Evolutionary conservation across 2,329 filamentous ascomycete species (phyloP).

Genomic region (Macrophomina tecta): DNA sequence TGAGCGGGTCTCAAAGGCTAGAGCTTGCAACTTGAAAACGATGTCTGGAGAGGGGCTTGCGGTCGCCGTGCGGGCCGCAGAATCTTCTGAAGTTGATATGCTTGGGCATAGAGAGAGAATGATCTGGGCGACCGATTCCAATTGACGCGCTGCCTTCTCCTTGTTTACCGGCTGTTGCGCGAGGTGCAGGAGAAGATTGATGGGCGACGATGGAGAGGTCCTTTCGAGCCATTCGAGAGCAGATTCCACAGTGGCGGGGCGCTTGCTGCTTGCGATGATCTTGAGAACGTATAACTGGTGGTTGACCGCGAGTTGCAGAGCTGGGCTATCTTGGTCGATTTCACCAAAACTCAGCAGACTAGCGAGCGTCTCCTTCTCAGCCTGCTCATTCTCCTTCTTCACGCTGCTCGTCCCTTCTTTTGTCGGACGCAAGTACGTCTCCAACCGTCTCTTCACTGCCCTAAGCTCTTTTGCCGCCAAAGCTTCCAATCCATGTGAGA

Average conservation of each 20-base stretch:
- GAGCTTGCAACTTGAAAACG: slow-evolving; percentile 67
- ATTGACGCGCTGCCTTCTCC: slow-evolving; percentile 66
- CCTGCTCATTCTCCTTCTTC: slow-evolving; percentile 40
- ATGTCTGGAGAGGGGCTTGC: slow-evolving; percentile 62
- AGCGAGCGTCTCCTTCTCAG: slow-evolving; percentile 56
- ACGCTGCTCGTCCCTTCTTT: slow-evolving; percentile 31
- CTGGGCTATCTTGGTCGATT: slow-evolving; percentile 40
- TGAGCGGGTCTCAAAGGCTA: slow-evolving; percentile 67
- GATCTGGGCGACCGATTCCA: slow-evolving; percentile 70
- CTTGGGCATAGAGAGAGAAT: slow-evolving; percentile 71
- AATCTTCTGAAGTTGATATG: slow-evolving; percentile 68
- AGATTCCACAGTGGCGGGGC: slow-evolving; percentile 64
- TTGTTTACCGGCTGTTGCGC: slow-evolving; percentile 54
- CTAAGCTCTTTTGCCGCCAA: slow-evolving; percentile 72
- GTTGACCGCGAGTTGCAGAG: slow-evolving; percentile 61
- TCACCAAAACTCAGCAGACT: slow-evolving; percentile 68
- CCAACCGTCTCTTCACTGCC: slow-evolving; percentile 68
- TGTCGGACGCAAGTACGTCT: slow-evolving; percentile 42
- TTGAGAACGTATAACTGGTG: slow-evolving; percentile 71
- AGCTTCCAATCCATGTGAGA: slow-evolving; percentile 69
- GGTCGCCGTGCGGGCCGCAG: slow-evolving; percentile 58
- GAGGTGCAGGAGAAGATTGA: slow-evolving; percentile 60
- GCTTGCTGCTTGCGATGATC: slow-evolving; percentile 66
- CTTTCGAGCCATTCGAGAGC: slow-evolving; percentile 62
- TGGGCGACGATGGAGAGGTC: slow-evolving; percentile 61